Conservation (phyloP, 768 basidiomycete genomes). For the Fomitopsis pulvina region DNA sequence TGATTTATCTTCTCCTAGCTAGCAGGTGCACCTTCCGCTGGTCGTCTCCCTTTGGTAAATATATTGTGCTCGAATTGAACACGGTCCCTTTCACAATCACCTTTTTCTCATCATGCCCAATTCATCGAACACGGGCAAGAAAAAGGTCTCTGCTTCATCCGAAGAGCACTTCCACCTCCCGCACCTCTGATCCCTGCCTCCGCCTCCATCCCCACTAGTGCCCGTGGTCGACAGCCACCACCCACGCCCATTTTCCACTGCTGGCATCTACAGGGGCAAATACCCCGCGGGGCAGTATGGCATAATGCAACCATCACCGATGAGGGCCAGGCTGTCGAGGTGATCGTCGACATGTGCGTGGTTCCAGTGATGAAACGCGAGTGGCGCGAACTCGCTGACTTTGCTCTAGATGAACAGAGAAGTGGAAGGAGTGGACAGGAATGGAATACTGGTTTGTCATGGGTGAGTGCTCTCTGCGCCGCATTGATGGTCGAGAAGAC, state of each 20-base stretch:
- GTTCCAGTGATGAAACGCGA: conserved; percentile 48
- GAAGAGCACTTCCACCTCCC: conserved; percentile 31
- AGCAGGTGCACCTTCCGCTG: too few species aligned
- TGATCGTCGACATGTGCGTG: conserved; percentile 86
- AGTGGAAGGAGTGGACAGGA: conserved; percentile 52
- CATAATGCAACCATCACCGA: conserved; percentile 53
- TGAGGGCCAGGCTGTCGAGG: conserved; percentile 45
- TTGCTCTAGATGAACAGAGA: conserved; percentile 47
- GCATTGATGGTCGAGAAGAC: not conserved
- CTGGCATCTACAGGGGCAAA: conserved; percentile 48
- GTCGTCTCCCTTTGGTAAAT: too few species aligned
- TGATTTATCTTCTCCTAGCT: too few species aligned
- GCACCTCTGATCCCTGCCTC: conserved; percentile 14
- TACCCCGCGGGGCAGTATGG: conserved; percentile 51
- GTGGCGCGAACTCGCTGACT: conserved; percentile 73
- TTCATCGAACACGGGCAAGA: conserved; percentile 35
- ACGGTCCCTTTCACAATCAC: too few species aligned
- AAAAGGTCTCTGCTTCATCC: conserved; percentile 27
- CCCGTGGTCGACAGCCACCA: conserved; percentile 80
- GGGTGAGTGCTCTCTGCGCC: conserved; percentile 32
- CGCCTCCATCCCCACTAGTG: conserved; percentile 1
- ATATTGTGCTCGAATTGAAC: too few species aligned
- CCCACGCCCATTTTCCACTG: conserved; percentile 78
- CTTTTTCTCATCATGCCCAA: too few species aligned
- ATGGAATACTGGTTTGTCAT: conserved; percentile 81